phyloP scores from a whole-genome alignment of 805 yeast genomes.

The Candida caryicola region DNA sequence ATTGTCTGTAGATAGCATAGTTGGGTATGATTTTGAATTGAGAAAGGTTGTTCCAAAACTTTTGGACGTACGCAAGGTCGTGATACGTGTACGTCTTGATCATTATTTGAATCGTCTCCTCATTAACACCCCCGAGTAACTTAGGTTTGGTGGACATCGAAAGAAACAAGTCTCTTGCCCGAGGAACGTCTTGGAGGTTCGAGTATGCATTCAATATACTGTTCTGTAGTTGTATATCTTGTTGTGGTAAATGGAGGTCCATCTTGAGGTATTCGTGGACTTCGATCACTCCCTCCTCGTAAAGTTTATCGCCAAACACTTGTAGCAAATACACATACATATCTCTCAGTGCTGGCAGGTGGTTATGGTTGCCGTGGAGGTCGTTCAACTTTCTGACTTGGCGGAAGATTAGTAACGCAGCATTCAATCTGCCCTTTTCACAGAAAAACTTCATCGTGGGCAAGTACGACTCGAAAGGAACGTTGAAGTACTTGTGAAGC shows the following conservation, averaged over 20 bases:
- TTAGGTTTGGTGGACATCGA: slow-evolving; percentile 54
- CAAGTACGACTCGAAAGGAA: slow-evolving; percentile 58
- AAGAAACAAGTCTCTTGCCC: slow-evolving; percentile 59
- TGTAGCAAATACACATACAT: slow-evolving; percentile 60
- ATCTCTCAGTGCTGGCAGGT: slow-evolving; percentile 38
- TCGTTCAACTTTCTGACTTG: slow-evolving; percentile 55
- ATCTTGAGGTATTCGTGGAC: slow-evolving; percentile 61
- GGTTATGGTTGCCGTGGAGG: slow-evolving; percentile 37
- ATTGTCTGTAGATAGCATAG: slow-evolving; percentile 53
- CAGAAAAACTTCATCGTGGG: slow-evolving; percentile 60
- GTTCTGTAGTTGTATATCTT: slow-evolving; percentile 59
- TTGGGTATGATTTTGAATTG: slow-evolving; percentile 52
- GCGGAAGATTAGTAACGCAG: slow-evolving; percentile 60
- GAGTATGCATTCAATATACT: slow-evolving; percentile 63
- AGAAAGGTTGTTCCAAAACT: slow-evolving; percentile 60
- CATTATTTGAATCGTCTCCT: slow-evolving; percentile 66
- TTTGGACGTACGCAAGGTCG: slow-evolving; percentile 53
- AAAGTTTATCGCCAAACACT: slow-evolving; percentile 56
- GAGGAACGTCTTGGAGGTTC: slow-evolving; percentile 51
- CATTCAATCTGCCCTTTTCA: slow-evolving; percentile 52
- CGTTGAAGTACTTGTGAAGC: slow-evolving; percentile 50
- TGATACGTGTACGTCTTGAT: slow-evolving; percentile 57
- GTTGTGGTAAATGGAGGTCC: slow-evolving; percentile 50
- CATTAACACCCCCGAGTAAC: slow-evolving; percentile 48
- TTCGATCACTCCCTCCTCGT: slow-evolving; percentile 63